These are phyloP conservation scores for Lentithecium fluviatile DNA, from an alignment of 495 filamentous ascomycete species.

Conservation along the genomic window DNA sequence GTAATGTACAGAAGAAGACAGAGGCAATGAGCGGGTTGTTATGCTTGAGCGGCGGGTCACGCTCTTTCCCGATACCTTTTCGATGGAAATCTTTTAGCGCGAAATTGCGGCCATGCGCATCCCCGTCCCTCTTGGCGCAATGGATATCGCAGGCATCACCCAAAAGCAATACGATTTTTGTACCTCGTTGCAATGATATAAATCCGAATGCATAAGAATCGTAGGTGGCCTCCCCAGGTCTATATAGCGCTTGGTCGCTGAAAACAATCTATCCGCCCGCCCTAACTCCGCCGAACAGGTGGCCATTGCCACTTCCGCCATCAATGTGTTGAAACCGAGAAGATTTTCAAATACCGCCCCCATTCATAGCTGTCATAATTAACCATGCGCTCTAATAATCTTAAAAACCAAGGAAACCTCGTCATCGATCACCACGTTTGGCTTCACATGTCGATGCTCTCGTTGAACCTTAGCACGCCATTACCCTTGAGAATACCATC, in stretches of 20 bases:
- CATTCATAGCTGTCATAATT: no score
- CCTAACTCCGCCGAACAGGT: background rate
- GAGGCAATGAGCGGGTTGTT: no score
- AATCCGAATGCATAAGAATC: background rate
- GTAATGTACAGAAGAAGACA: background rate
- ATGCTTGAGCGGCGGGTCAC: no score
- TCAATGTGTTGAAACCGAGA: background rate
- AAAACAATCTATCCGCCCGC: background rate
- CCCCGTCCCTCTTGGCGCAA: conserved; percentile 3
- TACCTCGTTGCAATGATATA: no score
- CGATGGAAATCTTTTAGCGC: conserved; percentile 23
- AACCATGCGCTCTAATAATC: no score
- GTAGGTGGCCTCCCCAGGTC: background rate
- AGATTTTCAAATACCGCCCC: background rate
- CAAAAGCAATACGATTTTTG: background rate
- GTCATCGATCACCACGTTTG: no score
- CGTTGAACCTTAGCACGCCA: conserved; percentile 87
- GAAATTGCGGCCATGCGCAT: conserved; percentile 5
- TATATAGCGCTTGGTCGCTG: background rate
- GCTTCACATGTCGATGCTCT: conserved; percentile 82
- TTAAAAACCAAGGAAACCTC: no score
- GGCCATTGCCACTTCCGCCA: background rate
- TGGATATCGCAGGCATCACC: background rate
- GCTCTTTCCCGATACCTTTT: conserved; percentile 5
- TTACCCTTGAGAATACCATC: conserved; percentile 84